Evolutionary conservation across 208 protist species (phyloP).

Genomic region (Naegleria gruberi): DNA sequence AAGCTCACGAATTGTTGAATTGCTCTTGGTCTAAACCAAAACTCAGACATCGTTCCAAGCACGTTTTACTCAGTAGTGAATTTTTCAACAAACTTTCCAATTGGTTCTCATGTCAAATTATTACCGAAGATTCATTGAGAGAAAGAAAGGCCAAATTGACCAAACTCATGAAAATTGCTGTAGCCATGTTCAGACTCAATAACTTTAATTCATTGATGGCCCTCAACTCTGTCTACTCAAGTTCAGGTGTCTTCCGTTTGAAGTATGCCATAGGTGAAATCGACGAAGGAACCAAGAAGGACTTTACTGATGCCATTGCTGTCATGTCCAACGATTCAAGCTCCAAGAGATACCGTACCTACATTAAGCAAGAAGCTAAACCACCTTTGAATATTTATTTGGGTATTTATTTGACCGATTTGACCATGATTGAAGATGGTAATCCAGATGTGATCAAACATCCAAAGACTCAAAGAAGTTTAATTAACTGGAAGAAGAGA

Average conservation of each 20-base stretch:
- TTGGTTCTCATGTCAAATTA: neutral
- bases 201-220: neutral
- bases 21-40: neutral
- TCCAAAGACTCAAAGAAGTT: neutral
- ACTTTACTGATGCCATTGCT: neutral
- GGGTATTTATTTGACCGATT: slow-evolving; percentile 49
- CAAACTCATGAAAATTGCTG: neutral
- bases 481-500: slow-evolving; percentile 10
- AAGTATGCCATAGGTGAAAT: neutral
- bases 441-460: slow-evolving; percentile 29
- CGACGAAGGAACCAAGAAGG: neutral
- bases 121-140: neutral
- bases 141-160: neutral
- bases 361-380: no score
- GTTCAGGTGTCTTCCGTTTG: neutral
- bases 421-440: slow-evolving; percentile 55
- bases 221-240: neutral
- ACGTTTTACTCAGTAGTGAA: neutral
- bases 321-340: neutral
- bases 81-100: neutral
- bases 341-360: no score
- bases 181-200: neutral
- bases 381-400: slow-evolving; percentile 43
- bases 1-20: neutral
- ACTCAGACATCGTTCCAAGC: neutral